phyloP scores from a whole-genome alignment of 2,329 filamentous ascomycete genomes.

The Orbilia oligospora region DNA sequence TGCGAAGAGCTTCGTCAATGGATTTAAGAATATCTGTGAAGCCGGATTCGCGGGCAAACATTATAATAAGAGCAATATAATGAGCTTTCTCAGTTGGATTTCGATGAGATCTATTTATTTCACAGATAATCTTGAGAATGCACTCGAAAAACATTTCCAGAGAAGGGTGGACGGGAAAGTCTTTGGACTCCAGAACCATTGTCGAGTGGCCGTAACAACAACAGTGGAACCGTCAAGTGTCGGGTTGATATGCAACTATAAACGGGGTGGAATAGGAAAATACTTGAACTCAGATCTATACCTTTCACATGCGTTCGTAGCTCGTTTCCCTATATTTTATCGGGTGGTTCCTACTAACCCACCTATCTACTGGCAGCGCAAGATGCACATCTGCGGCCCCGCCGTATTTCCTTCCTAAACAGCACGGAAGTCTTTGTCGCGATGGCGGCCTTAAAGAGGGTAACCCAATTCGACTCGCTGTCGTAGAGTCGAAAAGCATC shows the following conservation, averaged over 20 bases:
- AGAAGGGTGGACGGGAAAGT: not conserved
- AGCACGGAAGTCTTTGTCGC: not conserved
- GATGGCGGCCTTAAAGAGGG: conserved; percentile 35
- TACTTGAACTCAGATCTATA: conserved; percentile 15
- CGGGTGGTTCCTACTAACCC: not conserved
- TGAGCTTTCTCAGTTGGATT: not conserved
- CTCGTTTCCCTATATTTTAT: not conserved
- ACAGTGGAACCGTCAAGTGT: not conserved
- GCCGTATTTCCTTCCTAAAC: conserved; percentile 1
- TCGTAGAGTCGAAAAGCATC: not conserved
- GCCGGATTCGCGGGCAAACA: not conserved
- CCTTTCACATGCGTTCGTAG: conserved; percentile 9
- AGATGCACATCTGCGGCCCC: conserved; percentile 26
- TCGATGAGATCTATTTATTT: not conserved
- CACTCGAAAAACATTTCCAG: not conserved
- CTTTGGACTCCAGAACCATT: conserved; percentile 29
- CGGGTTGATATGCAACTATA: conserved; percentile 19
- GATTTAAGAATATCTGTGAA: not conserved
- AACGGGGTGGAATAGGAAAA: conserved; percentile 15
- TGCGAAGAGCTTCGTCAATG: not conserved
- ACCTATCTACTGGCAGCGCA: not conserved
- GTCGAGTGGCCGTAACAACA: conserved; percentile 26
- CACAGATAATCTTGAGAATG: not conserved
- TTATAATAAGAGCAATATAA: not conserved
- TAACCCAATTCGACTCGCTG: conserved; percentile 15